These are phyloP conservation scores for Fusarium xylarioides DNA, from an alignment of 2,329 filamentous ascomycete species.

Conservation along the genomic window DNA sequence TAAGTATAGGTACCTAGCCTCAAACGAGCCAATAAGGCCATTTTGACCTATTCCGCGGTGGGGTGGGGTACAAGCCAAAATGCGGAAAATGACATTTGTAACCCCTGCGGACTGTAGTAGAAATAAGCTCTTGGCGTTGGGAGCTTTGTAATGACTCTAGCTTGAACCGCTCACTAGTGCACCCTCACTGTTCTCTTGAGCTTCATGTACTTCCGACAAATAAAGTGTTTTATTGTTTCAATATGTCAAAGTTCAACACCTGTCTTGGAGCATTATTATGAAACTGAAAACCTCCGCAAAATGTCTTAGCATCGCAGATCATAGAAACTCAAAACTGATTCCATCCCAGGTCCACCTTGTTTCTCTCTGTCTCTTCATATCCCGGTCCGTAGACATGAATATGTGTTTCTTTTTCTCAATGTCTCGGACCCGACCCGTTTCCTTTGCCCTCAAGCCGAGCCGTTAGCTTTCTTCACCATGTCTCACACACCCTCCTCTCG, in stretches of 20 bases:
- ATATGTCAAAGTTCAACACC: neutral
- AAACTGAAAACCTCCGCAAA: neutral
- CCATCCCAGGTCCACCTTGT: neutral
- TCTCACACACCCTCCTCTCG: slow-evolving; percentile 1
- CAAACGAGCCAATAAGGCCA: no score
- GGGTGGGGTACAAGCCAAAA: no score
- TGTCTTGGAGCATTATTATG: neutral
- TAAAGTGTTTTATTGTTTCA: neutral
- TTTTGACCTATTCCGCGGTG: no score
- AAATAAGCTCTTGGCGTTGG: neutral
- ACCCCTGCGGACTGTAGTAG: no score
- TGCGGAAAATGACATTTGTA: no score
- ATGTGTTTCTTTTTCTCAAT: neutral
- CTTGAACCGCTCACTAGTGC: neutral
- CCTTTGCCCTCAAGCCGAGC: neutral
- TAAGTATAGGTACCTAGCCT: no score
- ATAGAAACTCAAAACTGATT: neutral
- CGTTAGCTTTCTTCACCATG: slow-evolving; percentile 22
- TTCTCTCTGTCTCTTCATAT: neutral
- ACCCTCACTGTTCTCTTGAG: neutral
- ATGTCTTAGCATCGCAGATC: neutral
- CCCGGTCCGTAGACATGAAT: neutral
- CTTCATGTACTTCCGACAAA: neutral
- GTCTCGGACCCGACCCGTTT: neutral
- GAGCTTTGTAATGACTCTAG: neutral